Evolutionary conservation across 805 yeast genomes (phyloP), one percentile per base, ranked within the genome.

Genomic region (Ogataea philodendri): DNA sequence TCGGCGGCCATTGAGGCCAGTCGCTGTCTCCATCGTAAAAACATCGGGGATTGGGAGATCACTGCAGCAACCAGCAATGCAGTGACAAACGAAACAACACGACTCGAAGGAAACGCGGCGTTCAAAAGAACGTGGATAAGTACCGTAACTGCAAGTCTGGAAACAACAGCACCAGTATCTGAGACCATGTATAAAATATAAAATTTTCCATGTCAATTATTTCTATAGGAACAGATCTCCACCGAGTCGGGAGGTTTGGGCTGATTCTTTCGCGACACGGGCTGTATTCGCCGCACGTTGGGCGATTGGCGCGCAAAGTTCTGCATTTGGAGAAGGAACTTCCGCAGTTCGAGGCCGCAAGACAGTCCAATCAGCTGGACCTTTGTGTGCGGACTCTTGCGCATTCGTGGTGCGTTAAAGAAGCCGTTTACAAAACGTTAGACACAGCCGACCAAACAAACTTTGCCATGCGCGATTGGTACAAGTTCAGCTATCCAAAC

Each of bases 371-470:
- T 6, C 54, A 63, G n/a, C 9, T 50, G 1, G 52, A 47, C 1
- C 43, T 49, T 7, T 54, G 65, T 25, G 55, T 63, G 7, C 52
- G 53, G 22, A 51, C 65, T 3, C 54, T 83, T 13, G 73, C 85
- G 1, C 75, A 77, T 3, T 47, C 72, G 13, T 84, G 94, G 94
- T 80, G 87, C 7, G 62, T 74, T 7, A 84, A 84, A 46, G 94
- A 84, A 49, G 89, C 93, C 1, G 51, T 82, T 7, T 84, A 65
- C 55, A 84, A 84, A 55, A 66, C 80, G 0, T 55, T 84, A 38
- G 73, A 68, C 30, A 33, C 48, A 1, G 43, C 42, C 3, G 74
- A 71, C 24, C 93, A 84, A 54, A 32, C 32, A n/a, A 6, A 6
- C 2, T 83, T 82, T 51, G 54, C 51, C 17, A 81, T 84, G 63